Percentiles rank a stretch among this genome's conserved stretches.
Conservation (phyloP, 2,329 filamentous ascomycete species). For the Colletotrichum sp. region DNA sequence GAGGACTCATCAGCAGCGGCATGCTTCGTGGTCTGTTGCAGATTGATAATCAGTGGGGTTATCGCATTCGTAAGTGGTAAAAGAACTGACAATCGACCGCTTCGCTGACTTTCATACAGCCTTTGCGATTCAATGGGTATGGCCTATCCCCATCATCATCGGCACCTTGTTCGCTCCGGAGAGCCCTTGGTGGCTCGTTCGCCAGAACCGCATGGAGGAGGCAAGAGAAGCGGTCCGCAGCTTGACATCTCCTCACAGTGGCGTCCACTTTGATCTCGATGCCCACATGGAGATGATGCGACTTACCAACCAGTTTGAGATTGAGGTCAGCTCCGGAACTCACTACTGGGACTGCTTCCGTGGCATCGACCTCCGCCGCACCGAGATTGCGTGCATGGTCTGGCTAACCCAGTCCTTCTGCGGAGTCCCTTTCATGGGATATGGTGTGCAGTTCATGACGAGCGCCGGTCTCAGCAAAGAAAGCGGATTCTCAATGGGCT, state of each 20-base stretch:
- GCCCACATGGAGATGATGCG: constrained; percentile 28
- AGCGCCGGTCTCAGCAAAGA: constrained; percentile 29
- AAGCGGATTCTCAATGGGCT: constrained; percentile 38
- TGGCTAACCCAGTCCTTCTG: constrained; percentile 31
- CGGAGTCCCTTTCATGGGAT: constrained; percentile 24
- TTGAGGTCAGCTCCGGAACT: constrained; percentile 26
- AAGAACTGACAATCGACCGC: neutral
- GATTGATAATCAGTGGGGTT: constrained; percentile 41
- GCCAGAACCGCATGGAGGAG: constrained; percentile 25
- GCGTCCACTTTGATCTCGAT: constrained; percentile 23
- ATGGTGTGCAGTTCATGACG: constrained; percentile 16
- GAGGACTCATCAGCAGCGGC: constrained; percentile 40
- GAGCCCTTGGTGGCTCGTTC: constrained; percentile 29
- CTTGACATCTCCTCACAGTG: constrained; percentile 22
- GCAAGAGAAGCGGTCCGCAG: constrained; percentile 18
- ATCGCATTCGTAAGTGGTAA: constrained; percentile 38
- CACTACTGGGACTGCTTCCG: constrained; percentile 24
- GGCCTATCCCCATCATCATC: constrained; percentile 22
- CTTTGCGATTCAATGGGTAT: constrained; percentile 33
- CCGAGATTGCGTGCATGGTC: constrained; percentile 30
- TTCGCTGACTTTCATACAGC: constrained; percentile 22
- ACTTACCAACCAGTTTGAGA: constrained; percentile 34
- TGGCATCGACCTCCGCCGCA: constrained; percentile 29
- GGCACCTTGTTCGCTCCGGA: constrained; percentile 25
- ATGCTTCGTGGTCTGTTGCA: constrained; percentile 37